Base-by-base conservation (phyloP, 75 land plant genomes). In the Ceratopteris richardii region DNA sequence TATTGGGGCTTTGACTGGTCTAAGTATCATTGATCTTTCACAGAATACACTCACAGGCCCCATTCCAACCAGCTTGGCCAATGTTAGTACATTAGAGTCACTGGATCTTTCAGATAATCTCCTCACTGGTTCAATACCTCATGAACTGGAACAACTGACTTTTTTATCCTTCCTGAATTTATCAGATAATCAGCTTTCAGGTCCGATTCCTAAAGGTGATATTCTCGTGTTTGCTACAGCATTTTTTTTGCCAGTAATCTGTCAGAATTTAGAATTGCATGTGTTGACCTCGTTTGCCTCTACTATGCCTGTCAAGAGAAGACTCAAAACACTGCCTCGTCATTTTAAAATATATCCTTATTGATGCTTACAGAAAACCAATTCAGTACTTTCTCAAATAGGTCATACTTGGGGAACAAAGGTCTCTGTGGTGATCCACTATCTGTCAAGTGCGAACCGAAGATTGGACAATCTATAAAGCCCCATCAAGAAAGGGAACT, bases 151-250 rank as follows among this genome's bases (percentile, higher is more conserved):
- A 17, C 6, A 27, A 11, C 24, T 54, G 51, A 18, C 48, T 4
- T 14, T 11, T 19, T 66, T 66, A 23, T 30, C 18, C 13, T 12
- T 28, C 51, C 7, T 66, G 16, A 58, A 66, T 31, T 17, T 31
- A 1, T 57, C 62, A 11, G 20, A 24, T 30, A 66, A 66, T 30
- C 20, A 10, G 16, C 29, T 66, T 30, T 66, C 62, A 7, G 62
- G 68, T 1, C 0, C 6, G 46, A 13, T 66, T 22, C 22, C 39
- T 0, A 28, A 12, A 28, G 58, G 39, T 0, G 37, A 9, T 33
- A 4, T 3, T 33, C 9, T 33, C 7, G 9, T 4, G 9, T 33
- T 33, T 33, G 3, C 37, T 33, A n/a, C n/a, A n/a, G n/a, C n/a
- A n/a, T n/a, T n/a, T n/a, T n/a, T n/a, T n/a, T n/a, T n/a, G n/a